These are phyloP conservation scores for Yamadazyma atmosphaerica DNA, from an alignment of 1,139 yeast species.

Conservation along the genomic window DNA sequence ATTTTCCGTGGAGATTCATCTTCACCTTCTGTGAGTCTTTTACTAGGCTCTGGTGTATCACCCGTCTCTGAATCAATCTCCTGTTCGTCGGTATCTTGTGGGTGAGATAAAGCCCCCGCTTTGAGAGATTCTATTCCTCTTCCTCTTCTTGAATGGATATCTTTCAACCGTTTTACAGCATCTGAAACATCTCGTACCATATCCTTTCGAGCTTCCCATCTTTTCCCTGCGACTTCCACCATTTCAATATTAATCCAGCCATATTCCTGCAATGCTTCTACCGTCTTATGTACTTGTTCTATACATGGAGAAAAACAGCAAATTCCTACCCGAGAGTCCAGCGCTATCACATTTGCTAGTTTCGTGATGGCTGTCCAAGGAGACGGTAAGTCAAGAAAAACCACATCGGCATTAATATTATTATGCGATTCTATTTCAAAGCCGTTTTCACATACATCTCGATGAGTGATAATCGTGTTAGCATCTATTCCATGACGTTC, in stretches of 20 bases:
- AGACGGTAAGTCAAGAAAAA: conserved; percentile 90
- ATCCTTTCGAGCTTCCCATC: conserved; percentile 90
- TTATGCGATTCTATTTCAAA: conserved; percentile 66
- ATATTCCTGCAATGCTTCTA: conserved; percentile 65
- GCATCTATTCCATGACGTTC: conserved; percentile 62
- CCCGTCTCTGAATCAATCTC: not conserved
- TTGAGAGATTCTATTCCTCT: conserved; percentile 71
- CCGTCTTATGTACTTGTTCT: conserved; percentile 90
- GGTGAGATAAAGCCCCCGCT: conserved; percentile 15
- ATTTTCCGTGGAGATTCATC: no score
- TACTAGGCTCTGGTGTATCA: conserved; percentile 16
- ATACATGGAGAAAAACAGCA: conserved; percentile 98
- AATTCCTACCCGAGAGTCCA: conserved; percentile 56
- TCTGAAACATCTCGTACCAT: conserved; percentile 83
- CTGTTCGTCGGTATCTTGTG: not conserved
- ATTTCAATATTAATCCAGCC: conserved; percentile 93
- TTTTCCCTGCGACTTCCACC: conserved; percentile 85
- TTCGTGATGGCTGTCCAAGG: conserved; percentile 97
- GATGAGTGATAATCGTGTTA: conserved; percentile 65
- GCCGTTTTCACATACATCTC: conserved; percentile 92
- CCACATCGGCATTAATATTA: conserved; percentile 57
- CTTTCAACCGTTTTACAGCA: conserved; percentile 77
- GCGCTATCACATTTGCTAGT: conserved; percentile 59
- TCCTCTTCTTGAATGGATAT: conserved; percentile 71
- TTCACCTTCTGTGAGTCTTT: no score